phyloP scores from a whole-genome alignment of 257 asterid genomes.

The Solanum verrucosum region DNA sequence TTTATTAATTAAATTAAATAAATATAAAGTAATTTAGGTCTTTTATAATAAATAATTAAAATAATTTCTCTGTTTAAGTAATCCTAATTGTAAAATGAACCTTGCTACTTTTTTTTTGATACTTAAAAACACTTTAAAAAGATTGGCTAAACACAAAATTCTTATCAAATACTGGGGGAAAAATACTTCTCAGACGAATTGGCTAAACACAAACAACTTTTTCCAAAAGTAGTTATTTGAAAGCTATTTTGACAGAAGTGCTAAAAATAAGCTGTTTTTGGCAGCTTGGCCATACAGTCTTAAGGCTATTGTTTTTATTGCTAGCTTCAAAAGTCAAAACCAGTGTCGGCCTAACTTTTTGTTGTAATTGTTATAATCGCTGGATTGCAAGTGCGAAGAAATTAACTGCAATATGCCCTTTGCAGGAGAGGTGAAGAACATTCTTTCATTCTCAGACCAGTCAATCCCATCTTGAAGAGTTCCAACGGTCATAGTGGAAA shows the following conservation, averaged over 20 bases:
- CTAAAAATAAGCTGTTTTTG: background rate
- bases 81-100: background rate
- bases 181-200: background rate
- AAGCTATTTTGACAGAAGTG: background rate
- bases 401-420: conserved; percentile 15
- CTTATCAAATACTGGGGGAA: background rate
- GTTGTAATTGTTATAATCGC: conserved; percentile 5
- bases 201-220: background rate
- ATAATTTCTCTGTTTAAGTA: background rate
- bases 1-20: background rate
- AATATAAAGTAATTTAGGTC: background rate
- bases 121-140: background rate
- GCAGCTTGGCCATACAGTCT: background rate
- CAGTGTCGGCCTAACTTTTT: background rate
- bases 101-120: background rate
- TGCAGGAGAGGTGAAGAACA: conserved; percentile 99
- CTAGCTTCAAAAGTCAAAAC: background rate
- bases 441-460: conserved; percentile 89
- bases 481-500: conserved; percentile 29
- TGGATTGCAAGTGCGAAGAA: conserved; percentile 10
- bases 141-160: background rate
- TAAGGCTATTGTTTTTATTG: background rate
- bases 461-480: conserved; percentile 50
- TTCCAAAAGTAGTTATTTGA: background rate
- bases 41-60: background rate